Evolutionary conservation across 2,329 filamentous ascomycete genomes (phyloP).

Genomic region (Epichloe bromicola): DNA sequence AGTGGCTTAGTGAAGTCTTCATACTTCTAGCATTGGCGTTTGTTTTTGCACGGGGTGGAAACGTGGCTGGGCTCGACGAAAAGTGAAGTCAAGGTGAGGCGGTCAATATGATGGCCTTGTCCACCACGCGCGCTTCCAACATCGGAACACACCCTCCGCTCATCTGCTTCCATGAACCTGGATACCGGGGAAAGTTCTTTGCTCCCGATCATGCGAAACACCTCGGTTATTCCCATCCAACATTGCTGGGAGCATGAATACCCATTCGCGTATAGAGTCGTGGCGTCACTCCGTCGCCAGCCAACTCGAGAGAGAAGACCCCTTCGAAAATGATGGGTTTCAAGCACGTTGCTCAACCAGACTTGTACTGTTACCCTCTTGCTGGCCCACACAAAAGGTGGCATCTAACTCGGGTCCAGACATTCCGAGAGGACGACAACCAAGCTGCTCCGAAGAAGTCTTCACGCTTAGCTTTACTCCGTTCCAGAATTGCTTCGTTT

Average conservation of each 20-base stretch:
- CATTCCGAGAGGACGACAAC: background rate
- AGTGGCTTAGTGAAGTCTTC: too few relatives aligned
- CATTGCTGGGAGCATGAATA: background rate
- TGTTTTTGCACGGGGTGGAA: background rate
- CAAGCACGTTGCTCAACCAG: slow-evolving; percentile 17
- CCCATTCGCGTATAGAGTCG: slow-evolving; percentile 13
- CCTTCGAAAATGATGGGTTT: slow-evolving; percentile 23
- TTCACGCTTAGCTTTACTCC: background rate
- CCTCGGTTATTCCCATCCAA: too few relatives aligned
- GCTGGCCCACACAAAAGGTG: background rate
- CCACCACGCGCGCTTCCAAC: background rate
- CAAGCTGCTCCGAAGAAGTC: background rate
- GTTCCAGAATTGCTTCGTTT: background rate
- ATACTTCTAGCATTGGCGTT: too few relatives aligned
- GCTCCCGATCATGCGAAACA: too few relatives aligned
- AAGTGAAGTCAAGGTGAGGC: background rate
- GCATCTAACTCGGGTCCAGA: background rate
- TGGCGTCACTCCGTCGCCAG: slow-evolving; percentile 24
- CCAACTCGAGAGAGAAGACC: slow-evolving; percentile 22
- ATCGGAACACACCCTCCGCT: too few relatives aligned
- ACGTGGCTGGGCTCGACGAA: background rate
- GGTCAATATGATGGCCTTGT: background rate
- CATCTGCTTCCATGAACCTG: too few relatives aligned
- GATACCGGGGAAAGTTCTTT: too few relatives aligned
- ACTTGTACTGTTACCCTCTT: slow-evolving; percentile 12